Evolutionary conservation across 306 rosid species (phyloP).

Genomic region (Prunus kanzakura): DNA sequence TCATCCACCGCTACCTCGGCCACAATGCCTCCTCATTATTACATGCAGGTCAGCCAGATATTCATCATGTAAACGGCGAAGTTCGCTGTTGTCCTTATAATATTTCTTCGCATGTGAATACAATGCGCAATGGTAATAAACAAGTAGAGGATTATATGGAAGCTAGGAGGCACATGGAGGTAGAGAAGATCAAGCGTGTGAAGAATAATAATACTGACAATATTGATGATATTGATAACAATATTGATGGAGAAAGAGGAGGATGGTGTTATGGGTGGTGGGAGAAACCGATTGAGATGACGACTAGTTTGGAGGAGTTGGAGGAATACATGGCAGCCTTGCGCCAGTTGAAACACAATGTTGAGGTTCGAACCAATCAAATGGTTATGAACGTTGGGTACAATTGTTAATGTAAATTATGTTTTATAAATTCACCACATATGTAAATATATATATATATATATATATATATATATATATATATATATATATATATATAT

Average conservation of each 20-base stretch:
- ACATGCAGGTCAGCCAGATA: background rate
- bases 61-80: background rate
- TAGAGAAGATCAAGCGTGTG: background rate
- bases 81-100: too few relatives aligned
- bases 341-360: background rate
- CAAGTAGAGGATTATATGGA: background rate
- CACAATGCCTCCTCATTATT: background rate
- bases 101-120: too few relatives aligned
- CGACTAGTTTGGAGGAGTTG: background rate
- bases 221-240: background rate
- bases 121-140: background rate
- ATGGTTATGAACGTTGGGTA: background rate
- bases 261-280: background rate
- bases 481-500: too few relatives aligned
- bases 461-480: too few relatives aligned
- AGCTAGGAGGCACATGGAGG: background rate
- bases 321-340: background rate
- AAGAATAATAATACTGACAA: background rate
- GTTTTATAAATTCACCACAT: too few relatives aligned
- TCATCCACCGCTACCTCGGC: background rate
- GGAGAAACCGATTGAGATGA: background rate
- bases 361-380: background rate
- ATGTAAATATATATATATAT: too few relatives aligned
- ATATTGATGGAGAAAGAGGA: background rate
- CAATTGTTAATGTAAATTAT: background rate